Conservation (phyloP, 805 yeast genomes). For the Lipomyces mesembrius region DNA sequence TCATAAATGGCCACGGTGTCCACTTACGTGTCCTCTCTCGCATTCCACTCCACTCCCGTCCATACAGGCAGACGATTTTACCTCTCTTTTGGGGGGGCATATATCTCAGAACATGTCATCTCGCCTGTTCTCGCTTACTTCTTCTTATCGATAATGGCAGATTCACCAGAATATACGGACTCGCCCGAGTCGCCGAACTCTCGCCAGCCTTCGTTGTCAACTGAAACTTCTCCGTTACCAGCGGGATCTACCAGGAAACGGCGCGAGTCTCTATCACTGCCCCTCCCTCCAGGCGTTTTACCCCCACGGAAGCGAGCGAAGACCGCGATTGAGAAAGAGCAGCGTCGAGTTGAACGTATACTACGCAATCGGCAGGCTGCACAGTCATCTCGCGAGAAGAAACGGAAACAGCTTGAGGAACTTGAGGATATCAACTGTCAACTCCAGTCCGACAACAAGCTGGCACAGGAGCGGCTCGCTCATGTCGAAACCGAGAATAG, state of each 20-base stretch:
- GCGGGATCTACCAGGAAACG: constrained; percentile 37
- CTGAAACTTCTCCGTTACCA: neutral
- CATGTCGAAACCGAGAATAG: constrained; percentile 31
- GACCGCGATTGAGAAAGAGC: constrained; percentile 96
- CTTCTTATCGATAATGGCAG: constrained; percentile 8
- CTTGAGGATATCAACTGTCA: constrained; percentile 54
- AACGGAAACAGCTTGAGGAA: constrained; percentile 86
- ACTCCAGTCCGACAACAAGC: constrained; percentile 26
- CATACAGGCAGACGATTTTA: too few species aligned
- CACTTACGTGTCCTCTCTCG: constrained; percentile 17
- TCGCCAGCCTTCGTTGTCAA: neutral
- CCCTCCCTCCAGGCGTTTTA: constrained; percentile 53
- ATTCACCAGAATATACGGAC: constrained; percentile 11
- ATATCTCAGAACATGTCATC: constrained; percentile 7
- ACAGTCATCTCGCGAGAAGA: constrained; percentile 95
- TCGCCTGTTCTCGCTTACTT: constrained; percentile 4
- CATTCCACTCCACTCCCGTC: neutral
- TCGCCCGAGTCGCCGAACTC: neutral
- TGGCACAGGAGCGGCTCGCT: constrained; percentile 18
- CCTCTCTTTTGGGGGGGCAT: neutral
- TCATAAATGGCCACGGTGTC: constrained; percentile 18
- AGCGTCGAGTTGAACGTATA: constrained; percentile 89
- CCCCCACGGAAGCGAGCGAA: constrained; percentile 97
- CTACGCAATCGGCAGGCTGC: constrained; percentile 95
- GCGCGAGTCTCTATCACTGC: constrained; percentile 44